Conservation (phyloP, 306 rosid genomes). For the Rosa multiflora region DNA sequence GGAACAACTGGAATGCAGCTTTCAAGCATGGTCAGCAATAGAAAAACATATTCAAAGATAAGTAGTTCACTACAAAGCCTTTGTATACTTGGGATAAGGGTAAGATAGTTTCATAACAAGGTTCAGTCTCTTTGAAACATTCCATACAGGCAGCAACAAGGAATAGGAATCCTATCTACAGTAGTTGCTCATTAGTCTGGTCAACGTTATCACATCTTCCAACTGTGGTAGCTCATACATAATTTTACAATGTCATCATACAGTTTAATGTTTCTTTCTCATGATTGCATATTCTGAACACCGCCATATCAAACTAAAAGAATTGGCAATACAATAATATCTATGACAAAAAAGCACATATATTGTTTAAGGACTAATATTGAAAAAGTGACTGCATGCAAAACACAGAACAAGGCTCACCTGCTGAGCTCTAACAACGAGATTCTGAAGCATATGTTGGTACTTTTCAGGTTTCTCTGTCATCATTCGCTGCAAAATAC, state of each 20-base stretch:
- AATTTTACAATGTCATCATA: neutral
- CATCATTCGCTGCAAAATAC: conserved; percentile 84
- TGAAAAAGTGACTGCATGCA: conserved; percentile 17
- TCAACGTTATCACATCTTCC: neutral
- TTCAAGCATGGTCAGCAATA: conserved; percentile 10
- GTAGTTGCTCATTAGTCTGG: conserved; percentile 5
- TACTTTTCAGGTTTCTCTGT: conserved; percentile 93
- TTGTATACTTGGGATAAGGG: neutral
- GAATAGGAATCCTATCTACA: neutral
- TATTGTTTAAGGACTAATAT: neutral
- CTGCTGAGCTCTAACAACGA: conserved; percentile 97
- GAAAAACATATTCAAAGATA: neutral
- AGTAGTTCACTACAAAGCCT: neutral
- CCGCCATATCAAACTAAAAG: neutral
- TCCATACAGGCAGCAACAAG: neutral
- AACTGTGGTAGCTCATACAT: neutral
- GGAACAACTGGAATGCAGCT: neutral
- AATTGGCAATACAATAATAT: neutral
- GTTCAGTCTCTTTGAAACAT: neutral
- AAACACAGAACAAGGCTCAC: conserved; percentile 43
- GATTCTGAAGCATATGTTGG: conserved; percentile 95
- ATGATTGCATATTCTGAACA: neutral
- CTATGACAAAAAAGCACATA: neutral
- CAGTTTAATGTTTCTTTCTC: neutral
- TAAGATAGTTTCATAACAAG: conserved; percentile 6